A percentile compares a stretch with the other conserved stretches of the same genome.
Evolutionary conservation across 176 grass and related monocot species (phyloP).

Genomic region (sorghum (Sorghum bicolor)): Sorghum_bicolor_NCBIv3 NC_012871.2:58664001-58664500

Average conservation of each 20-base stretch:
- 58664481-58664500: conserved; percentile 17
- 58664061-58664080: conserved; percentile 66
- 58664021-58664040: conserved; percentile 48
- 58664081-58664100: conserved; percentile 73
- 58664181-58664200: conserved; percentile 22
- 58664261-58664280: conserved; percentile 74
- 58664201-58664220: conserved; percentile 46
- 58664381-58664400: not conserved
- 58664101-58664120: conserved; percentile 12
- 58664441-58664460: conserved; percentile 58
- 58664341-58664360: conserved; percentile 19
- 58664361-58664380: not conserved
- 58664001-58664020: conserved; percentile 55
- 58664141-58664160: conserved; percentile 69
- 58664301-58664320: conserved; percentile 30
- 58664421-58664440: conserved; percentile 74
- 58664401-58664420: conserved; percentile 33
- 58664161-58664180: conserved; percentile 35
- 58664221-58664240: conserved; percentile 79
- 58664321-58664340: conserved; percentile 29
- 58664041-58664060: conserved; percentile 77
- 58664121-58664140: conserved; percentile 44
- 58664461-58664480: conserved; percentile 64
- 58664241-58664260: conserved; percentile 29
- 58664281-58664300: conserved; percentile 59